Evolutionary conservation across 2,329 filamentous ascomycete genomes (phyloP), one percentile per base, ranked within the genome.

Genomic region (Xylariomycetidae sp.): DNA sequence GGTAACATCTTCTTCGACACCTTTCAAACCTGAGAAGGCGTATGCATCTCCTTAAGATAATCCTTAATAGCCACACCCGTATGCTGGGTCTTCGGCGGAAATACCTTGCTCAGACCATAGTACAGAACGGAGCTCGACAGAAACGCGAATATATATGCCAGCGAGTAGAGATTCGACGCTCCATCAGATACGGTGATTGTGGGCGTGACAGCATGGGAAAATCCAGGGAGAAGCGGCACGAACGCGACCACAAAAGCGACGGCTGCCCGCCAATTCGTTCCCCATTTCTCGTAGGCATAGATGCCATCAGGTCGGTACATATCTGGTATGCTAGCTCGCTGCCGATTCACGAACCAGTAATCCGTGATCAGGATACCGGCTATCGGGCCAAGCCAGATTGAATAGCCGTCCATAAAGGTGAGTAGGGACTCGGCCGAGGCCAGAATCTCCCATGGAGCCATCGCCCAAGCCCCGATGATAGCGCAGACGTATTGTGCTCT

Each of bases 141-240:
- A 17, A 30, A 30, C 11, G 14, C 27, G 16, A 30, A 30, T 8
- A 30, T 10, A 17, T 30, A 30, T 7, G 14, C 27, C 5, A 30
- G 59, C 6, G 25, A 57, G 1, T 59, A 49, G 10, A 37, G 16
- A 13, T 37, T 25, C 25, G 20, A 26, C 6, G 26, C 30, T n/a
- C 35, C 35, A 16, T 26, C 35, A n/a, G 27, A 15, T 6, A 37
- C 32, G 9, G 25, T 16, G 8, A 33, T 19, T 9, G 25, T 20
- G 7, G 35, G 30, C 13, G 31, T 37, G 15, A 37, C 30, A 17
- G 16, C 32, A 5, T 14, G 23, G 12, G 22, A 18, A 12, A 37
- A 27, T 14, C 30, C 27, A 6, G 30, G 35, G 20, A 37, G 29
- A 22, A 30, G 23, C 7, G 36, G 36, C 4, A 17, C 31, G 16